Evolutionary conservation across 2,329 filamentous ascomycete species (phyloP).

Genomic region (Cadophora malorum): DNA sequence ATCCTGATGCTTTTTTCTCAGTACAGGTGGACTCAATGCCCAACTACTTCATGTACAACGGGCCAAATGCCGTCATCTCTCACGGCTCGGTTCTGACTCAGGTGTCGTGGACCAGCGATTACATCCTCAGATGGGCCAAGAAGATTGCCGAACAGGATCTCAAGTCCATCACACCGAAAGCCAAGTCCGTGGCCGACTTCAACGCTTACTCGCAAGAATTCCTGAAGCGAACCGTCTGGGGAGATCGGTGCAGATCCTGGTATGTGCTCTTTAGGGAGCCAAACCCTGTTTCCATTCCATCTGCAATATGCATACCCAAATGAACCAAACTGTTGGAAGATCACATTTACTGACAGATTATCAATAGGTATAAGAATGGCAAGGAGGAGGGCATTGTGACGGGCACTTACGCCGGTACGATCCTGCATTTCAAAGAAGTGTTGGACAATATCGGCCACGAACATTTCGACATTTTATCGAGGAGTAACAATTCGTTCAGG

Average conservation of each 20-base stretch:
- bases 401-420: not conserved
- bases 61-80: conserved; percentile 35
- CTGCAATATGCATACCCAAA: too few relatives aligned
- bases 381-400: conserved; percentile 4
- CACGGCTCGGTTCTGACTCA: conserved; percentile 39
- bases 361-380: conserved; percentile 28
- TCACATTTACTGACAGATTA: too few relatives aligned
- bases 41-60: conserved; percentile 34
- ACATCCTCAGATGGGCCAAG: conserved; percentile 44
- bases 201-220: conserved; percentile 37
- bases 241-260: conserved; percentile 36
- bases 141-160: conserved; percentile 40
- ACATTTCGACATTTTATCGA: conserved; percentile 19
- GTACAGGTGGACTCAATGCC: conserved; percentile 30
- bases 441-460: conserved; percentile 20
- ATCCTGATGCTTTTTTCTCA: conserved; percentile 34
- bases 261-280: too few relatives aligned
- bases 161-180: conserved; percentile 38
- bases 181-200: conserved; percentile 46
- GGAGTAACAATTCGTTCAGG: conserved; percentile 14
- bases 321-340: too few relatives aligned
- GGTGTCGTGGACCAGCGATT: conserved; percentile 45
- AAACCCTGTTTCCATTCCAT: too few relatives aligned
- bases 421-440: conserved; percentile 17
- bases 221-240: conserved; percentile 37